Conservation (phyloP, 2,329 filamentous ascomycete genomes). For the Colletotrichum liriopes region DNA sequence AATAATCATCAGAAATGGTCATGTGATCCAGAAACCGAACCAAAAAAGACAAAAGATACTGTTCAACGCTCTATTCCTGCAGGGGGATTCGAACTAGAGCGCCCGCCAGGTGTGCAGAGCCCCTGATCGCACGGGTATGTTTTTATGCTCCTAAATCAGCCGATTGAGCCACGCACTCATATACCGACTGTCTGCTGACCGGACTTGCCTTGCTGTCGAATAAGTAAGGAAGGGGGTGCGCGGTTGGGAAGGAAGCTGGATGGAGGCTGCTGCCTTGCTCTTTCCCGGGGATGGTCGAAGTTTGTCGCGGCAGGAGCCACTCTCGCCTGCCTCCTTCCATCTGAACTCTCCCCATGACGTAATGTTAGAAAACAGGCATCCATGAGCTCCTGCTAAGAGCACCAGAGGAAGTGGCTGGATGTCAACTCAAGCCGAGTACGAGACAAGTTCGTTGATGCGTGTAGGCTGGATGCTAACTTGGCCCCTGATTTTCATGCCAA, state of each 20-base stretch:
- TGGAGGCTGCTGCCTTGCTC: neutral
- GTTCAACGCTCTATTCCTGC: slow-evolving; percentile 20
- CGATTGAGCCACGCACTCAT: slow-evolving; percentile 18
- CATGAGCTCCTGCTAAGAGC: neutral
- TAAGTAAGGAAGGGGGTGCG: neutral
- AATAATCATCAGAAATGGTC: no score
- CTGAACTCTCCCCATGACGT: neutral
- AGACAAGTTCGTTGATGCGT: neutral
- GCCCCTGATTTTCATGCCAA: neutral
- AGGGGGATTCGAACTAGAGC: slow-evolving; percentile 12
- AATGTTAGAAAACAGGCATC: neutral
- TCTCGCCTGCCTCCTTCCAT: neutral
- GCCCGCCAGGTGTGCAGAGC: slow-evolving; percentile 9
- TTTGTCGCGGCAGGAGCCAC: neutral
- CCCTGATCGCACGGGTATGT: slow-evolving; percentile 3
- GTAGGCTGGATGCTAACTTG: neutral
- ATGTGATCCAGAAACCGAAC: no score
- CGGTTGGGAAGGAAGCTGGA: neutral
- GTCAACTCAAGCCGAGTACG: neutral
- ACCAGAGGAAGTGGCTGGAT: neutral
- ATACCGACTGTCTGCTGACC: slow-evolving; percentile 4
- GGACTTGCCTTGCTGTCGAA: neutral
- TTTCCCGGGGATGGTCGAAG: neutral
- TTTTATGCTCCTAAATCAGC: slow-evolving; percentile 2
- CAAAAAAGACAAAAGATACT: neutral